Percentiles rank a stretch among this genome's conserved stretches.
Evolutionary conservation across 208 protist species (phyloP).

Genomic region (Herpetomonas tarakana): DNA sequence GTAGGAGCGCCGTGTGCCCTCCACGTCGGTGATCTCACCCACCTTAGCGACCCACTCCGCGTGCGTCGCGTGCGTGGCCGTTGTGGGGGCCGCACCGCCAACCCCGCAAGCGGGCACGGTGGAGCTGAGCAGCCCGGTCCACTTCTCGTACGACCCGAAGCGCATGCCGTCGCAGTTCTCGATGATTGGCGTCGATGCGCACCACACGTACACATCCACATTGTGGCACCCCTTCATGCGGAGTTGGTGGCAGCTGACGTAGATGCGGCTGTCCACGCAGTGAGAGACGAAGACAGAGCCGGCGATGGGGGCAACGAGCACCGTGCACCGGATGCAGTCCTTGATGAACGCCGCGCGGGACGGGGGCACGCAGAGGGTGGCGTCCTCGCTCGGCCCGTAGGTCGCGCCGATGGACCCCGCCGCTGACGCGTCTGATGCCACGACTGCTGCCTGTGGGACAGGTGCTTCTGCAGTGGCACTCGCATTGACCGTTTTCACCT

Average conservation of each 20-base stretch:
- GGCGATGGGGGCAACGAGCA: constrained; percentile 63
- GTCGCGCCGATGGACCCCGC: not conserved
- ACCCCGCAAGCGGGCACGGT: constrained; percentile 11
- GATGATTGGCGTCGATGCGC: constrained; percentile 80
- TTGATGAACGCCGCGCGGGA: constrained; percentile 59
- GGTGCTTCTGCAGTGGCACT: not conserved
- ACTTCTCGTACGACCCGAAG: constrained; percentile 79
- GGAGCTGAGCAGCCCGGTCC: constrained; percentile 57
- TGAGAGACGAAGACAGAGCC: constrained; percentile 79
- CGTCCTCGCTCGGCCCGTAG: constrained; percentile 1
- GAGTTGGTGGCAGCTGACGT: constrained; percentile 84
- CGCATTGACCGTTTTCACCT: constrained; percentile 19
- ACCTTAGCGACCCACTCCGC: constrained; percentile 58
- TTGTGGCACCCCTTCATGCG: constrained; percentile 70
- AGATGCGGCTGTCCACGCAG: constrained; percentile 61
- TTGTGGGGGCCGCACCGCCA: not conserved
- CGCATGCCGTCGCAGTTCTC: constrained; percentile 62
- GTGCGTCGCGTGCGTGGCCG: constrained; percentile 27
- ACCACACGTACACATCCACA: constrained; percentile 79
- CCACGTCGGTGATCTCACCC: constrained; percentile 46
- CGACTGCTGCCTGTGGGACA: not conserved
- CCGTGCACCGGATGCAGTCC: constrained; percentile 39
- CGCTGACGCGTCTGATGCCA: not conserved
- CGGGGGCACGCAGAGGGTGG: constrained; percentile 36
- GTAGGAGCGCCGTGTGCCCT: constrained; percentile 33